Evolutionary conservation across 164 flowering plant genomes (phyloP).

Genomic region (Vitis amurensis): DNA sequence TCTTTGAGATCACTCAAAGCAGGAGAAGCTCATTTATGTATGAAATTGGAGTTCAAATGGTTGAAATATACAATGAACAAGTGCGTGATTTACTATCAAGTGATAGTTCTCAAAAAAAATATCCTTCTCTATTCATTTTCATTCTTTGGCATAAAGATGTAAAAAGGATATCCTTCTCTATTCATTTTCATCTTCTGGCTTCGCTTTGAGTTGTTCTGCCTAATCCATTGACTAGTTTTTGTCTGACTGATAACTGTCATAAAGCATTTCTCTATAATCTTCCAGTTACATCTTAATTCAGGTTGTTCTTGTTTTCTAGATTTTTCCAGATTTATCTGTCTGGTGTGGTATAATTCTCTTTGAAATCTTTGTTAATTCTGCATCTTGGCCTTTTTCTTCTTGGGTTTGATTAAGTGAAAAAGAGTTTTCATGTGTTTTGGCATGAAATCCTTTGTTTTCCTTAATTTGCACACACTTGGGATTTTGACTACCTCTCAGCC

Average conservation of each 20-base stretch:
- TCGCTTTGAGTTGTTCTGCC: background rate
- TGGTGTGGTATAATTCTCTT: background rate
- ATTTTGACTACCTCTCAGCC: slow-evolving; percentile 63
- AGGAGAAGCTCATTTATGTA: slow-evolving; percentile 44
- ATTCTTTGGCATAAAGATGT: background rate
- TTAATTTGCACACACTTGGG: slow-evolving; percentile 88
- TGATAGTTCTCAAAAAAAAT: slow-evolving; percentile 54
- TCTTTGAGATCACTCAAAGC: slow-evolving; percentile 51
- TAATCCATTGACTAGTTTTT: background rate
- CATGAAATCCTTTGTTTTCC: slow-evolving; percentile 34
- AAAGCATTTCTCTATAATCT: background rate
- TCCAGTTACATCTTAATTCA: too few relatives aligned
- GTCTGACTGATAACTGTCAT: too few relatives aligned
- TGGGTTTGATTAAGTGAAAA: too few relatives aligned
- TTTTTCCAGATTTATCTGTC: background rate
- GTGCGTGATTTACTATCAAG: slow-evolving; percentile 62
- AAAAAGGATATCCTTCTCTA: background rate
- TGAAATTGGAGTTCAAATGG: slow-evolving; percentile 71
- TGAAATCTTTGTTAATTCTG: background rate
- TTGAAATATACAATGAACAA: slow-evolving; percentile 81
- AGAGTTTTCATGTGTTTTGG: background rate
- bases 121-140: slow-evolving; percentile 44
- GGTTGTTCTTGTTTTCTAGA: too few relatives aligned
- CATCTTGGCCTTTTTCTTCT: background rate
- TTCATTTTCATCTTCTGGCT: background rate